A percentile compares a stretch with the other conserved stretches of the same genome.
phyloP scores from a whole-genome alignment of 176 grass and related monocot species.

The Triticum turgidum region DNA sequence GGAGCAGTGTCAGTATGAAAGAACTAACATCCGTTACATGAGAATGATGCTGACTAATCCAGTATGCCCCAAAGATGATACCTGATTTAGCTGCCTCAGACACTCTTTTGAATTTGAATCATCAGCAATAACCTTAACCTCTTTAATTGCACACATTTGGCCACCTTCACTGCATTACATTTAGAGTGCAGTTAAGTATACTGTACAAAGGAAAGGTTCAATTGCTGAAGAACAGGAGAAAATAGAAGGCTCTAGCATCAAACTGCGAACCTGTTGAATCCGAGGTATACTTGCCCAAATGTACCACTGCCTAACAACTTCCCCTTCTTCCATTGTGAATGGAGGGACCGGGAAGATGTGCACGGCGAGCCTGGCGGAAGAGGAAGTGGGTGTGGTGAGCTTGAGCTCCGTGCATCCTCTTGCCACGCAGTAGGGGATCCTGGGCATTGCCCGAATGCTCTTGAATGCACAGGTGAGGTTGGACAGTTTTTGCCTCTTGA shows the following conservation, averaged over 20 bases:
- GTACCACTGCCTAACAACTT: constrained; percentile 83
- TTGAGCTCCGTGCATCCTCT: constrained; percentile 50
- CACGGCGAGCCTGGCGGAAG: constrained; percentile 62
- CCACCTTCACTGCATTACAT: constrained; percentile 66
- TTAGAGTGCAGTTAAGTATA: constrained; percentile 11
- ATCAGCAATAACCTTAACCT: constrained; percentile 92
- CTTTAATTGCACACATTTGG: constrained; percentile 99
- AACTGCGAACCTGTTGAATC: constrained; percentile 71
- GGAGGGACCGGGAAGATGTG: constrained; percentile 40
- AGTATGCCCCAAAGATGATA: constrained; percentile 17
- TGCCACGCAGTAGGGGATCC: constrained; percentile 56
- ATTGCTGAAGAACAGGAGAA: neutral
- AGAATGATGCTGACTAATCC: neutral
- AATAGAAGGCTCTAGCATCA: neutral
- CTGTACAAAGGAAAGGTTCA: neutral
- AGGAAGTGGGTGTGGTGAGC: constrained; percentile 65
- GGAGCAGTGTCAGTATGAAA: constrained; percentile 22
- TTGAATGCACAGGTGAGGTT: constrained; percentile 41
- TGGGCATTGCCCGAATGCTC: constrained; percentile 51
- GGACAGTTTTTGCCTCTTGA: constrained; percentile 37
- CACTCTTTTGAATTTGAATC: constrained; percentile 97
- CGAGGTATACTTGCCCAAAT: constrained; percentile 85
- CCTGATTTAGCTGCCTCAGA: constrained; percentile 91
- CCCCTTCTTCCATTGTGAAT: constrained; percentile 74
- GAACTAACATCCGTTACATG: constrained; percentile 1